Evolutionary conservation across 2,329 filamentous ascomycete species (phyloP), one percentile per base, ranked within the genome.

Genomic region (Fusarium annulatum): DNA sequence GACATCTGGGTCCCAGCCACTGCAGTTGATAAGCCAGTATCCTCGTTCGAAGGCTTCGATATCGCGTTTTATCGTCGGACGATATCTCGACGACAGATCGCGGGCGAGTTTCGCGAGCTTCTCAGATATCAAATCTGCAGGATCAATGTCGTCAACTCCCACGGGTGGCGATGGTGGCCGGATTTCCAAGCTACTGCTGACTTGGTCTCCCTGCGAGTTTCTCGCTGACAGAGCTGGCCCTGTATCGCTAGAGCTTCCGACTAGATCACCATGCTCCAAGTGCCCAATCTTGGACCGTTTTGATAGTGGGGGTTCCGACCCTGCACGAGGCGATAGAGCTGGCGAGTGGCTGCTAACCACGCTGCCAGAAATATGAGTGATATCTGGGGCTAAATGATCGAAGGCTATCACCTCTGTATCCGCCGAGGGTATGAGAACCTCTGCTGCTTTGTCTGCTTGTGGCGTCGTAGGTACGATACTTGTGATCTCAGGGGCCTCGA

Each of bases 1-100:
- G 8, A 86, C 77, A 1, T 82, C 80, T 0, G 78, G 59, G 1
- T 83, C 78, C 92, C 92, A 94, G 2, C 74, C 57, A 1, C 81
- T 78, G 73, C 88, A 90, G 71, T 90, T 84, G 9, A 97, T 77
- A 5, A 85, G 80, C 95, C 95, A 98, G 81, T 93, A 91, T 1
- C 95, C 95, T 21, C 95, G 87, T 80, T 97, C 94, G 42, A 92
- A 88, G 3, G 82, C 82, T 58, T 88, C 85, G 3, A 81, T 71
- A 9, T 77, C 73, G 1, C 81, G 76, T n/a, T 33, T 64, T 11
- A 59, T 34, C 10, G 55, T 56, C 8, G 91, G 90, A 9, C 81
- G 84, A 80, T 89, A 94, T 7, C 87, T 86, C 5, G 84, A 85
- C 1, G 82, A 72, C 8, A 91, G 82, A 21, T 88, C 84, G 33